Base-by-base conservation (phyloP, 768 basidiomycete genomes). In the Rhizopogon rudus region DNA sequence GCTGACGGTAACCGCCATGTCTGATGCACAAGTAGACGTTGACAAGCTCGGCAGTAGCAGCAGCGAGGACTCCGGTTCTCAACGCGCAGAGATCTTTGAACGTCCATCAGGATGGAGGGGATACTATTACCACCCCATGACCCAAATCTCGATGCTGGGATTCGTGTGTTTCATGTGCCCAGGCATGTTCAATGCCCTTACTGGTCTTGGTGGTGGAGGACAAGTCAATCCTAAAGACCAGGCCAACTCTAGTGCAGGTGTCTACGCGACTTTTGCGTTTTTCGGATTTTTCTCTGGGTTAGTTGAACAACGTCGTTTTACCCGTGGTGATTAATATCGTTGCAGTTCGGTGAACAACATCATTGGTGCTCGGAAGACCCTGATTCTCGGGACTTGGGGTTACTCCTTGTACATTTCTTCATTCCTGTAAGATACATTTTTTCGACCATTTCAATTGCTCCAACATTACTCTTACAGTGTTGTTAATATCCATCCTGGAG, bases 101-200 rank as follows among this genome's bases (percentile, higher is more conserved):
- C 77, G 78, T 41, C 82, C 77, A 1, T 75, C 65, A 1, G 83
- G 84, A 41, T 62, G 83, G 62, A 79, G 72, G 62, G 75, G 80
- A 5, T 22, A 82, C 31, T 86, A 85, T 65, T 78, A 80, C 57
- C 77, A 86, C 57, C 81, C 84, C 0, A 1, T 54, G 20, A 35
- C 59, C 13, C 67, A 69, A 52, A 71, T 87, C 49, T 52, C 52
- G 0, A 71, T 91, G 68, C 74, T 90, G 16, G 89, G 87, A 41
- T 76, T 90, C 45, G 82, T 90, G 25, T 68, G 62, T 57, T 83
- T 83, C 65, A 81, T 83, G 82, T 59, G 73, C 54, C 72, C 71
- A 67, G 89, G 90, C 55, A 78, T 91, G 54, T 91, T 88, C 72
- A 93, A 91, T 63, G 83, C 89, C 0, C 73, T 91, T 63, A 86